These are phyloP conservation scores for Tubosaeta brunneosetosa DNA, from an alignment of 768 basidiomycete genomes.

Conservation along the genomic window DNA sequence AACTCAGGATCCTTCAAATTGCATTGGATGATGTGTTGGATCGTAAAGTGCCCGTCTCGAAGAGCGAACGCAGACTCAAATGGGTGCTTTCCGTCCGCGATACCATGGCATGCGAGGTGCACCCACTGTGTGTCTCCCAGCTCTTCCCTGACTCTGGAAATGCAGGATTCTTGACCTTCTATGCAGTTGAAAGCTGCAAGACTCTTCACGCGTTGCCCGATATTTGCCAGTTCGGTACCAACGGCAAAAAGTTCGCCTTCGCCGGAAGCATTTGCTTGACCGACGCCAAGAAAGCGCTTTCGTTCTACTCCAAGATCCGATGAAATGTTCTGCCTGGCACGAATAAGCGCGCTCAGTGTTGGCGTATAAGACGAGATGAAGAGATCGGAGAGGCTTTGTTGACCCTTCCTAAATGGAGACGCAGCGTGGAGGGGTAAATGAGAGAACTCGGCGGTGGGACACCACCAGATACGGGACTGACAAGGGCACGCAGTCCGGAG, in stretches of 20 bases:
- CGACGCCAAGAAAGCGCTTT: constrained; percentile 2
- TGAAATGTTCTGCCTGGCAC: neutral
- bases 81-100: constrained; percentile 4
- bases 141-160: neutral
- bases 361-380: neutral
- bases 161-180: neutral
- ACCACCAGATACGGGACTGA: neutral
- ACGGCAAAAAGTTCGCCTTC: constrained; percentile 1
- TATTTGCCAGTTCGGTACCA: neutral
- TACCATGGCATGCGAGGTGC: constrained; percentile 27
- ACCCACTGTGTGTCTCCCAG: constrained; percentile 12
- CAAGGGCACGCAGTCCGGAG: neutral
- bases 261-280: neutral
- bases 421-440: neutral
- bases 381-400: neutral
- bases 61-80: constrained; percentile 17
- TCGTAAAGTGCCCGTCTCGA: constrained; percentile 4
- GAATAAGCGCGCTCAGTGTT: neutral
- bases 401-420: neutral
- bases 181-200: neutral
- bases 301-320: neutral
- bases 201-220: neutral
- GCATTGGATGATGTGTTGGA: constrained; percentile 6
- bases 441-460: neutral
- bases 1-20: constrained; percentile 8